A percentile compares a stretch with the other conserved stretches of the same genome.
Conservation (phyloP, 2,329 filamentous ascomycete species). For the Teratosphaeria gauchensis region DNA sequence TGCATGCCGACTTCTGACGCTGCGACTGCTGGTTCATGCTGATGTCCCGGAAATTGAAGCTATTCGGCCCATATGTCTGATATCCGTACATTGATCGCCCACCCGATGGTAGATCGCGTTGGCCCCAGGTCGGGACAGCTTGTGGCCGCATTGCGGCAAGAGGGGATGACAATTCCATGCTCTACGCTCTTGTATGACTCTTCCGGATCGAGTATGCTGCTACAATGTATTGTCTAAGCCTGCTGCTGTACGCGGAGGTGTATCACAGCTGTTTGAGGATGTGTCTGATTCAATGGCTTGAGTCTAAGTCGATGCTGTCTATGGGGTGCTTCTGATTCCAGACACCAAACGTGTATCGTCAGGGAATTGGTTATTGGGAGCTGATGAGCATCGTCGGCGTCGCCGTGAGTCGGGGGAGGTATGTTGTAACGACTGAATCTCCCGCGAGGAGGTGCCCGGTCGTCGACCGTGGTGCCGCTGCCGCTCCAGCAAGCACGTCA, state of each 20-base stretch:
- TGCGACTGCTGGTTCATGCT: slow-evolving; percentile 46
- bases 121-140: slow-evolving; percentile 55
- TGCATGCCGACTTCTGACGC: slow-evolving; percentile 50
- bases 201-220: neutral
- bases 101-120: slow-evolving; percentile 42
- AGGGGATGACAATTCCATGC: slow-evolving; percentile 89
- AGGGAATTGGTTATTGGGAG: neutral
- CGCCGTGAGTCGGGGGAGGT: neutral
- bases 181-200: slow-evolving; percentile 11
- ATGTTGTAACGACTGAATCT: neutral
- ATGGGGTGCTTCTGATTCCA: slow-evolving; percentile 3
- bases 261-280: neutral
- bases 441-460: neutral
- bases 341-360: neutral
- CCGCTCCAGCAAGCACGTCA: slow-evolving; percentile 3
- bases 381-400: slow-evolving; percentile 2
- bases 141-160: slow-evolving; percentile 82
- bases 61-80: slow-evolving; percentile 50
- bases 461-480: neutral
- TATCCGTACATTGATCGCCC: slow-evolving; percentile 45
- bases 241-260: neutral
- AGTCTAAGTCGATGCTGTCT: slow-evolving; percentile 4
- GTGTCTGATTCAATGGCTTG: slow-evolving; percentile 5
- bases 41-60: slow-evolving; percentile 67
- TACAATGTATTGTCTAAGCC: neutral